Evolutionary conservation across 495 filamentous ascomycete species (phyloP).

Genomic region (Aspergillus indologenus): DNA sequence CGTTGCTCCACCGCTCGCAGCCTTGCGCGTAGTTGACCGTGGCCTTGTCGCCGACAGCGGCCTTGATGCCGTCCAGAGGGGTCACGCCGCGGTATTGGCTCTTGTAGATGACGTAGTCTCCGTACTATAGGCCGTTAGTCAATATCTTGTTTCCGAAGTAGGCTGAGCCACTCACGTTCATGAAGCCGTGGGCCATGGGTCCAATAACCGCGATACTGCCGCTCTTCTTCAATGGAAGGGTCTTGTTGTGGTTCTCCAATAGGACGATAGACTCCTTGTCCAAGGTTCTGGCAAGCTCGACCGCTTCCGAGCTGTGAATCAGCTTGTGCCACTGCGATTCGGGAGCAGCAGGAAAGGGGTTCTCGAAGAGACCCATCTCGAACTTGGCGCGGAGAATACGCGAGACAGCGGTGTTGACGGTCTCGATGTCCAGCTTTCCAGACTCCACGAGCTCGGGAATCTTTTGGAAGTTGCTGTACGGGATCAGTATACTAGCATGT

Average conservation of each 20-base stretch:
- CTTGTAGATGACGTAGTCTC: constrained; percentile 63
- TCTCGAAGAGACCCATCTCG: constrained; percentile 63
- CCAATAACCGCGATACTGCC: constrained; percentile 69
- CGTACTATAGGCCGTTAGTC: constrained; percentile 44
- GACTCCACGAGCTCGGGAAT: constrained; percentile 61
- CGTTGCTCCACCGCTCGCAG: constrained; percentile 69
- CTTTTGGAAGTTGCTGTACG: constrained; percentile 53
- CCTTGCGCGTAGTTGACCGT: constrained; percentile 63
- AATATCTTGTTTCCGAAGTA: not conserved
- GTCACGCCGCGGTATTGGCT: constrained; percentile 61
- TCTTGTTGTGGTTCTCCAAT: constrained; percentile 61
- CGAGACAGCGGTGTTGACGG: constrained; percentile 63
- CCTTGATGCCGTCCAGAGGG: constrained; percentile 63
- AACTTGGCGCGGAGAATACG: constrained; percentile 63
- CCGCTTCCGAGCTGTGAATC: constrained; percentile 55
- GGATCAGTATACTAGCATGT: constrained; percentile 6
- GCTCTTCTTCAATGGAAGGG: constrained; percentile 57
- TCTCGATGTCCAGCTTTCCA: constrained; percentile 50
- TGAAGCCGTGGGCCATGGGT: constrained; percentile 67
- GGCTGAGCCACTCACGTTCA: constrained; percentile 52
- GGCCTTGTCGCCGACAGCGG: constrained; percentile 50
- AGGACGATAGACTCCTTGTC: constrained; percentile 69
- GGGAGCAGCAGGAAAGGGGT: constrained; percentile 56
- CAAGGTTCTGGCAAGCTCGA: constrained; percentile 56
- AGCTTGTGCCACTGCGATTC: constrained; percentile 48